Evolutionary conservation across 78 protist genomes (phyloP), one percentile per base, ranked within the genome.

Genomic region (Bodo saltans): DNA sequence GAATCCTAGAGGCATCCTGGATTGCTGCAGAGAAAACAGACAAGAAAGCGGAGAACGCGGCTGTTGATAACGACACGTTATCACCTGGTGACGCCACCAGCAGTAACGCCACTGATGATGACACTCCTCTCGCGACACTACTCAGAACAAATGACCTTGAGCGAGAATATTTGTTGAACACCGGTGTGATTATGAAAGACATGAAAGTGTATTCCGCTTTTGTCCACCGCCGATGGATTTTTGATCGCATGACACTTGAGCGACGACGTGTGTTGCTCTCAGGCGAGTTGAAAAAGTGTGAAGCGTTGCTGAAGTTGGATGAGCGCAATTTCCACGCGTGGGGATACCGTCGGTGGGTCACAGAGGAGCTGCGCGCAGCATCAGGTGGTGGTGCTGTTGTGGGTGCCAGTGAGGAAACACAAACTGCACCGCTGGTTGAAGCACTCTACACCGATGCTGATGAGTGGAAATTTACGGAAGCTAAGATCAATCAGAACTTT

Each of bases 271-370:
- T 67, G 60, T 4, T 82, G 91, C 86, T 89, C 37, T 82, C 90
- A n/a, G 42, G 74, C 30, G 97, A 94, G 40, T 35, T 86, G 33
- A 73, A 32, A 3, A 72, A 92, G 33, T 88, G 92, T 42, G 70
- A 73, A 4, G 40, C 70, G 68, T 53, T 94, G 34, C 92, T 94
- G 72, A 35, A 68, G 42, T 33, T 83, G 32, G 99, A 96, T 60
- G 69, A 79, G 34, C 90, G 99, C 42, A 96, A 96, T 85, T 96
- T 95, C 86, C 88, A 69, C 42, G 71, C 67, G 33, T 71, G 84
- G 87, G 42, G 69, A n/a, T 85, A 87, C 37, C 72, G 89, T 38
- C 34, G 84, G 29, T 85, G 29, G 33, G 11, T 70, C 67, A 28
- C 69, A 3, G 42, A 0, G 32, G 1, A 26, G 38, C 70, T 29